Evolutionary conservation across 2,329 filamentous ascomycete genomes (phyloP).

Genomic region (Pseudogymnoascus sp.): DNA sequence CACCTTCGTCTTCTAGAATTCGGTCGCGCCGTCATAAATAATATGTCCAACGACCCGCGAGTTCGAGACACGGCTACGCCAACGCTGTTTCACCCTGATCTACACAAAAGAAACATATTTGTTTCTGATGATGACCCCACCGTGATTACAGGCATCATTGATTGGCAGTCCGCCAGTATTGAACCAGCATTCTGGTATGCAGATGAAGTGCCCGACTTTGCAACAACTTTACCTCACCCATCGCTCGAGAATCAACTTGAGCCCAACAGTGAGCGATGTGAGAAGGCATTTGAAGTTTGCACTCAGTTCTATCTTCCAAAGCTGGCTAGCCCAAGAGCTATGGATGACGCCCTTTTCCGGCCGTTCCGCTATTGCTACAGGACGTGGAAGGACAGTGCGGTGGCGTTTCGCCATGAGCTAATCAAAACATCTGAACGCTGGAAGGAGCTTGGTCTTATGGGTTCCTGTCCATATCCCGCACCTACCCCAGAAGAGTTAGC

Average conservation of each 20-base stretch:
- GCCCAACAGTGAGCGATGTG: constrained; percentile 25
- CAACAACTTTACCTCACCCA: constrained; percentile 22
- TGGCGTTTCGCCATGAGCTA: constrained; percentile 33
- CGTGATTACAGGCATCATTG: constrained; percentile 32
- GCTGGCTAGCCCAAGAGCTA: constrained; percentile 26
- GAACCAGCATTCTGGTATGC: constrained; percentile 34
- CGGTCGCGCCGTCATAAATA: constrained; percentile 24
- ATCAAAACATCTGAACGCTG: constrained; percentile 31
- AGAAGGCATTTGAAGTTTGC: constrained; percentile 28
- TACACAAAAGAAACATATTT: constrained; percentile 36
- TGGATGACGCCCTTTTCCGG: constrained; percentile 30
- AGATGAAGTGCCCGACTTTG: constrained; percentile 33
- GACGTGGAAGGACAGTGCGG: constrained; percentile 34
- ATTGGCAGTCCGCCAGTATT: constrained; percentile 35
- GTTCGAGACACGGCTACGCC: constrained; percentile 26
- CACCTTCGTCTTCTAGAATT: constrained; percentile 29
- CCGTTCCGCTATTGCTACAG: constrained; percentile 34
- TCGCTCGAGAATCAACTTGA: constrained; percentile 16
- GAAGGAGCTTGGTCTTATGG: constrained; percentile 32
- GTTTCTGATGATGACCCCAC: constrained; percentile 32
- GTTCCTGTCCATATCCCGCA: constrained; percentile 23
- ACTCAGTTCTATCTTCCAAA: constrained; percentile 27
- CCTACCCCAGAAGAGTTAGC: constrained; percentile 17
- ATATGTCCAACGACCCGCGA: constrained; percentile 23
- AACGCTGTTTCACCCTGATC: constrained; percentile 32